Evolutionary conservation across 371 early-diverging fungal species (phyloP), one percentile per base, ranked within the genome.

Genomic region (Quaeritorhiza haematococci): DNA sequence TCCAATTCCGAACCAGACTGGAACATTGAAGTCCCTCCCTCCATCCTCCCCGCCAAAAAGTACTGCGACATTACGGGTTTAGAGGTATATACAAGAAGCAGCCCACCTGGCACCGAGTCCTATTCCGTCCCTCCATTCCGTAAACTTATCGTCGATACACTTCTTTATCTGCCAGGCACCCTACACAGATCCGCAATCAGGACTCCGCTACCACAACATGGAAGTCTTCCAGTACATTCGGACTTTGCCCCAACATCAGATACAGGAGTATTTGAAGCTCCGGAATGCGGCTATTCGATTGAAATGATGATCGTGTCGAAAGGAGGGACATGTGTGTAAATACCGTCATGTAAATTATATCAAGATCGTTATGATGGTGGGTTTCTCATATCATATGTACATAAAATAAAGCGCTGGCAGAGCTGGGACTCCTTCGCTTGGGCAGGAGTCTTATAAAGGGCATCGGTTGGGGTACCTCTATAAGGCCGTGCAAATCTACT

Each of bases 51-150:
- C 19, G 84, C 81, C 58, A 88, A 89, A 67, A 92, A 92, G 63
- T 93, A 93, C 69, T 93, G 94, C 65, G 94, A 92, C 61, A 83
- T 93, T 52, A 93, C 92, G 1, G 92, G 92, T 17, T 65, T 92
- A 44, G 83, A 82, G 73, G 84, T 77, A 73, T 13, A n/a, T n/a
- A n/a, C n/a, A n/a, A n/a, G 55, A 34, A 0, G 3, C 28, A 34
- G 21, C 1, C 29, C 3, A 19, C 32, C 44, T 49, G 28, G 28
- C 28, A 17, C 41, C n/a, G n/a, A n/a, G n/a, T 53, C 29, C 3
- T 52, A 34, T n/a, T 26, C 34, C 47, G 42, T 38, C 23, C 24
- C 42, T n/a, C 19, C 19, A 29, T 42, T 33, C 15, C n/a, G 4
- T 10, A 33, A 15, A 15, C 29, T 21, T 5, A 23, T 42, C 3